Conservation (phyloP, 2,329 filamentous ascomycete species). For the Didymella arachidicola region DNA sequence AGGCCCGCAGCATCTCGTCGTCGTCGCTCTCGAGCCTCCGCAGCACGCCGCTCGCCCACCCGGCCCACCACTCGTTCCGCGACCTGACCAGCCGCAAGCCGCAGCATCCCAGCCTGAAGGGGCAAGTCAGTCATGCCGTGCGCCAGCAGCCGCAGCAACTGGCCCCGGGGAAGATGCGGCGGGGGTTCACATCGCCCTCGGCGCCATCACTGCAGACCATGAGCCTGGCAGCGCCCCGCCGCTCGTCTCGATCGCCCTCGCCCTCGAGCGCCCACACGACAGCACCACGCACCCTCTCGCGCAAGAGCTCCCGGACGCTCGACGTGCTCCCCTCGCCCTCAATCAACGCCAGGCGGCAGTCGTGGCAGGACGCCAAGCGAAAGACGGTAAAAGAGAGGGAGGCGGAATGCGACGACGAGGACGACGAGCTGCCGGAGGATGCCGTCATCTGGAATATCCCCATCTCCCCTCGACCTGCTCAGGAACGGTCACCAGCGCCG, state of each 20-base stretch:
- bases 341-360: conserved; percentile 53
- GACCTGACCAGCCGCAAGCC: conserved; percentile 51
- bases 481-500: conserved; percentile 50
- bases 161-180: conserved; percentile 51
- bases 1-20: conserved; percentile 33
- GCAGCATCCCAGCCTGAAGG: conserved; percentile 52
- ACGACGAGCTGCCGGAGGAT: conserved; percentile 78
- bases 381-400: conserved; percentile 77
- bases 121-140: conserved; percentile 48
- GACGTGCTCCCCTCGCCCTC: conserved; percentile 42
- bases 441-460: conserved; percentile 83
- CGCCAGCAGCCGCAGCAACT: conserved; percentile 49
- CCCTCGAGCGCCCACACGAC: conserved; percentile 41
- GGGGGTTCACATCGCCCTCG: conserved; percentile 53
- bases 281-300: conserved; percentile 44
- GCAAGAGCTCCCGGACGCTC: conserved; percentile 43
- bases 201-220: conserved; percentile 45
- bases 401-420: conserved; percentile 76
- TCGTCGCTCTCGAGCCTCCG: conserved; percentile 27
- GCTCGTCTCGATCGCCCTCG: conserved; percentile 49
- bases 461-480: conserved; percentile 67
- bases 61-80: conserved; percentile 27
- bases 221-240: conserved; percentile 42
- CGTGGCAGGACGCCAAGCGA: conserved; percentile 71
- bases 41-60: conserved; percentile 17